Evolutionary conservation across 176 grass and related monocot species (phyloP).

Genomic region (Carex myosuroides): DNA sequence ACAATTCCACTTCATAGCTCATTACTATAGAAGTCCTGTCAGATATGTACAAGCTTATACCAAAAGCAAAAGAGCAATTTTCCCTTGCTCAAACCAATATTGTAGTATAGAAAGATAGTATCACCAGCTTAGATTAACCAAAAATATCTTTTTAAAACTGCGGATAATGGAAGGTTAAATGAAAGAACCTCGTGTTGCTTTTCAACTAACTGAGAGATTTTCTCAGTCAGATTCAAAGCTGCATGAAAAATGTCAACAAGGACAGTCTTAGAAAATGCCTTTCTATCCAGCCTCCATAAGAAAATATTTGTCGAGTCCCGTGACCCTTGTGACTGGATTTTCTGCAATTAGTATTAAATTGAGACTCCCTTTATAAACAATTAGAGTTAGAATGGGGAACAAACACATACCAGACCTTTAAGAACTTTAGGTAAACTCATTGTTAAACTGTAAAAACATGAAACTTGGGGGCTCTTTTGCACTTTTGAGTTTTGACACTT

Average conservation of each 20-base stretch:
- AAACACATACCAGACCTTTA: conserved; percentile 13
- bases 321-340: conserved; percentile 34
- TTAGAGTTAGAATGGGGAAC: conserved; percentile 20
- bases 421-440: background rate
- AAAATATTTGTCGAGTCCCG: conserved; percentile 32
- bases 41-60: background rate
- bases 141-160: background rate
- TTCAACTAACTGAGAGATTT: conserved; percentile 48
- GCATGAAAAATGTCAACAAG: conserved; percentile 58
- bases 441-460: conserved; percentile 9
- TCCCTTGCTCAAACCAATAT: background rate
- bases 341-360: conserved; percentile 40
- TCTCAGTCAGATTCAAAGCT: conserved; percentile 57
- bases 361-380: background rate
- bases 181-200: conserved; percentile 47
- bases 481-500: background rate
- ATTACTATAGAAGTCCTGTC: background rate
- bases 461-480: background rate
- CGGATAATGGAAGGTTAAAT: background rate
- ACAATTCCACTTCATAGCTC: background rate
- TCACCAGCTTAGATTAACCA: background rate
- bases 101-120: conserved; percentile 5
- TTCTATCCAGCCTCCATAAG: conserved; percentile 57
- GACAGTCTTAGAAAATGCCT: conserved; percentile 38
- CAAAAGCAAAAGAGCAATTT: background rate